Evolutionary conservation across 2,329 filamentous ascomycete genomes (phyloP), one percentile per base, ranked within the genome.

Genomic region (Epichloe bromicola): DNA sequence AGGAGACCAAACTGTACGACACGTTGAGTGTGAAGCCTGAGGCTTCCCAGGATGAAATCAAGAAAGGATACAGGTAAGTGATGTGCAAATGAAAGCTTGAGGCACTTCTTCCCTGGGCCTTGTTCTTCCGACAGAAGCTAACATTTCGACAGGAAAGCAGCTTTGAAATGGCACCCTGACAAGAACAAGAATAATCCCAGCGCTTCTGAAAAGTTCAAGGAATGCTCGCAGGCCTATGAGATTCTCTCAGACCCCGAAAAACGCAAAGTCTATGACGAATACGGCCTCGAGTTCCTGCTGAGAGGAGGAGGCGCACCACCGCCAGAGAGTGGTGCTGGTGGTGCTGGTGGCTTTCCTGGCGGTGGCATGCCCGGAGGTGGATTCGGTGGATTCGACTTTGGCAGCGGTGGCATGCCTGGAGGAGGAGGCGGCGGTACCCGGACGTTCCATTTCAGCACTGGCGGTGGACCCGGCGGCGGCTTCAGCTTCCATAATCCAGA

Each of bases 221-320:
- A 97, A 67, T 86, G 89, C 57, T 95, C 89, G 1, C 90, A 97
- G 72, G 93, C 93, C 52, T 98, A 96, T 73, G 93, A 98, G 71
- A 95, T 98, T 60, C 82, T 98, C 3, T 95, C 88, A 55, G 93
- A 98, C 62, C 90, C 91, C 54, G 90, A 97, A 66, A 98, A 97
- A 72, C 85, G 93, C 62, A 93, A 95, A 69, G 83, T 84, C 41
- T 98, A 98, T 67, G 93, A 98, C 66, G 84, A 91, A 65, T 96
- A 84, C 68, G 93, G 93, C 55, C 83, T 97, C 55, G 93, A 97
- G 61, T 95, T 91, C 71, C 78, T 98, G 48, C 76, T 95, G 34
- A 84, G 85, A 47, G 90, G 90, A 46, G 89, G 88, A 33, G 74
- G 77, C 47, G 73, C 79, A 8, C 81, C 87, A 36, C 80, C 85